Evolutionary conservation across 805 yeast species (phyloP), one percentile per base, ranked within the genome.

Genomic region (Wickerhamomyces mucosus): DNA sequence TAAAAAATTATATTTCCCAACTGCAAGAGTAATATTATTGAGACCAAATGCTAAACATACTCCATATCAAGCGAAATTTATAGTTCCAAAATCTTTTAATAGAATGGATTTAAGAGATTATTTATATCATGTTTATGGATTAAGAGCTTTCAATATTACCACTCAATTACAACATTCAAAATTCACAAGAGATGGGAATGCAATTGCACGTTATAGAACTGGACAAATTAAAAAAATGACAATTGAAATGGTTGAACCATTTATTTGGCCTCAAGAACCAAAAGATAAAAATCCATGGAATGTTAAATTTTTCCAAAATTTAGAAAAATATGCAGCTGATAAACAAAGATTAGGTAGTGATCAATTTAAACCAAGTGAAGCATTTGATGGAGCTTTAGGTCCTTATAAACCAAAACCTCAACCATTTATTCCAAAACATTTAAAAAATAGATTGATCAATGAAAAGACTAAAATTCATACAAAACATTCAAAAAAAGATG

Each of bases 1-100:
- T 6, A 74, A 69, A 42, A 65, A 80, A 40, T 64, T 81, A 8
- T 88, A 74, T 53, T 82, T 89, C 55, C 98, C 98, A 20, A 75
- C 75, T 39, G 95, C 94, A 1, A 67, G 89, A 39, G 65, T 89
- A 23, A 73, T 82, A 31, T 63, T 89, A 20, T 60, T 92, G 40
- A 72, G 95, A 51, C 95, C 96, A 26, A 82, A 82, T 49, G 96
- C 97, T n/a, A 83, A 83, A 51, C 95, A 84, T 58, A 82, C 96
- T 0, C 99, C 99, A 29, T 88, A 82, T 60, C 96, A 86, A 58
- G 97, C 97, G 30, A 86, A 85, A 55, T 92, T 92, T 58, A 74
- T 83, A 41, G 98, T 94, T 14, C 98, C 99, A 12, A 75, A 81
- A 50, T 74, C 83, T 34, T 88, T 92, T 68, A 92, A 92, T 65